phyloP scores from a whole-genome alignment of 2,329 filamentous ascomycete genomes.

The Neofusicoccum parvum region DNA sequence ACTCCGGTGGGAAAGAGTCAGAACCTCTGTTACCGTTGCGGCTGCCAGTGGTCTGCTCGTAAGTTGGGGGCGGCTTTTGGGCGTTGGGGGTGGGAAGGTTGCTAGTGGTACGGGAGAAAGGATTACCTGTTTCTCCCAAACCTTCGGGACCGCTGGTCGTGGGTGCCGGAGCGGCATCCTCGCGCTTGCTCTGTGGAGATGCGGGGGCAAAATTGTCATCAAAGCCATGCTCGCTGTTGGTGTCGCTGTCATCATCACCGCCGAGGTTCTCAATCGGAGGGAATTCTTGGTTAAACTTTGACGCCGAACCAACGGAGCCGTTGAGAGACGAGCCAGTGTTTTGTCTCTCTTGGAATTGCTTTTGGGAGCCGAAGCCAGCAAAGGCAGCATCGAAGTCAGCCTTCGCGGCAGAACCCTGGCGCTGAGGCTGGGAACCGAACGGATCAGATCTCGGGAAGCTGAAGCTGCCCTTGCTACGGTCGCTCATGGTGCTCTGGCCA shows the following conservation, averaged over 20 bases:
- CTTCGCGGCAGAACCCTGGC: constrained; percentile 54
- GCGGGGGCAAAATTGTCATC: constrained; percentile 87
- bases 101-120: constrained; percentile 37
- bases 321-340: constrained; percentile 33
- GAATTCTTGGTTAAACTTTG: constrained; percentile 74
- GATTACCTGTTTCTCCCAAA: constrained; percentile 23
- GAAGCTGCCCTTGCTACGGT: constrained; percentile 46
- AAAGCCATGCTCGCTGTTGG: constrained; percentile 71
- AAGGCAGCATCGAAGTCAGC: constrained; percentile 86
- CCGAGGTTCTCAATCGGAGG: constrained; percentile 90
- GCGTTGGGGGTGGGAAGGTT: constrained; percentile 56
- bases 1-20: constrained; percentile 57
- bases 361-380: constrained; percentile 66
- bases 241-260: constrained; percentile 79
- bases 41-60: constrained; percentile 49
- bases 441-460: constrained; percentile 50
- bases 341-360: constrained; percentile 52
- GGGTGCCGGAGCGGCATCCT: constrained; percentile 34
- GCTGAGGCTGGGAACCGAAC: constrained; percentile 37
- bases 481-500: constrained; percentile 50
- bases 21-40: constrained; percentile 35
- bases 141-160: constrained; percentile 21
- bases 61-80: constrained; percentile 61
- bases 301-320: constrained; percentile 39
- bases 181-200: constrained; percentile 41